Evolutionary conservation across 768 basidiomycete genomes (phyloP).

Genomic region (Lactarius psammicola): DNA sequence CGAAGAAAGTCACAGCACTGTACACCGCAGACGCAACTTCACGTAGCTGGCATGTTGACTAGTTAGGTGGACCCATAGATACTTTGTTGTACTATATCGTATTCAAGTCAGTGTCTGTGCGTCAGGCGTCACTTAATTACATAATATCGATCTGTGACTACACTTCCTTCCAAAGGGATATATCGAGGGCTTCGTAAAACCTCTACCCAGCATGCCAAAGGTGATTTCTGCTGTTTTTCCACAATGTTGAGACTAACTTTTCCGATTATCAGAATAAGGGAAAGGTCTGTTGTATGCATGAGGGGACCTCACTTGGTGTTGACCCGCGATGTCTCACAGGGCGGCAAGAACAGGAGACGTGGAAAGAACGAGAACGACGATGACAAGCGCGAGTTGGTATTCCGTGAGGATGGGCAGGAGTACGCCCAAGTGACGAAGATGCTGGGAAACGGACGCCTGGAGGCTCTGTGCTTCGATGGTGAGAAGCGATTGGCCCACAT

Average conservation of each 20-base stretch:
- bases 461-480: constrained; percentile 97
- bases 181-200: too few species aligned
- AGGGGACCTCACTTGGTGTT: constrained; percentile 11
- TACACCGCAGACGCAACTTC: constrained; percentile 20
- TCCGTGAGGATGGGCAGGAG: constrained; percentile 98
- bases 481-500: constrained; percentile 98
- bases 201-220: constrained; percentile 25
- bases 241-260: not conserved
- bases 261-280: constrained; percentile 58
- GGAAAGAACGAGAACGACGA: constrained; percentile 99
- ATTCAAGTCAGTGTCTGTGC: too few species aligned
- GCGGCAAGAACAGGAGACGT: constrained; percentile 98
- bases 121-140: too few species aligned
- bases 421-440: constrained; percentile 99
- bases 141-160: too few species aligned
- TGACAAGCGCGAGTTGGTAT: constrained; percentile 97
- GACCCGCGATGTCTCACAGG: constrained; percentile 47
- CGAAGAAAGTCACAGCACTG: constrained; percentile 29
- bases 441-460: constrained; percentile 96
- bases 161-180: too few species aligned
- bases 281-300: constrained; percentile 47
- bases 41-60: not conserved
- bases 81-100: too few species aligned
- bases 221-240: not conserved
- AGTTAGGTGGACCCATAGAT: too few species aligned